These are phyloP conservation scores for Penicillium paneum DNA, from an alignment of 2,329 filamentous ascomycete genomes.

Conservation along the genomic window DNA sequence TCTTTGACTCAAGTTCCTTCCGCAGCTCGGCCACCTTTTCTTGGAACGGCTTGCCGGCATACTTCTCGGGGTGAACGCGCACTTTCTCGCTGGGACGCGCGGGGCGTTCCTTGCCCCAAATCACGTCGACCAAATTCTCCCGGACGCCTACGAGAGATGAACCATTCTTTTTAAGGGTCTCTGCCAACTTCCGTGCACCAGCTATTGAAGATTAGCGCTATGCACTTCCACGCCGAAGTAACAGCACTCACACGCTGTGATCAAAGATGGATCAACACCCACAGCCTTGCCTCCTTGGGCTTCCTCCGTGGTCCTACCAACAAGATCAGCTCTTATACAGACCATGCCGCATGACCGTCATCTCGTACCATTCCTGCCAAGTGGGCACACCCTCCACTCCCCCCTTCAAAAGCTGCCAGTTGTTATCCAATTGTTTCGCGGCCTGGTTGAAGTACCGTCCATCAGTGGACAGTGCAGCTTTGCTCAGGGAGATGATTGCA, in stretches of 20 bases:
- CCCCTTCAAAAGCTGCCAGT: constrained; percentile 90
- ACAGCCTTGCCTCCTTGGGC: constrained; percentile 82
- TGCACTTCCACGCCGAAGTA: not conserved
- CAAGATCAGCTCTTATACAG: constrained; percentile 11
- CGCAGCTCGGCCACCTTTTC: constrained; percentile 81
- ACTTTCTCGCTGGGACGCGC: constrained; percentile 71
- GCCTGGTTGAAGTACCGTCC: constrained; percentile 98
- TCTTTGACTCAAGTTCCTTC: constrained; percentile 90
- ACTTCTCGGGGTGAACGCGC: constrained; percentile 67
- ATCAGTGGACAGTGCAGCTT: constrained; percentile 88
- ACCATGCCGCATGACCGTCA: not conserved
- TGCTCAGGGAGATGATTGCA: constrained; percentile 79
- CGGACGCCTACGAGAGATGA: constrained; percentile 70
- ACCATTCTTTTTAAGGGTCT: constrained; percentile 84
- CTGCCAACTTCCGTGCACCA: constrained; percentile 70
- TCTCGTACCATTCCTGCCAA: constrained; percentile 85
- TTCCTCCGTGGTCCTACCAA: constrained; percentile 66
- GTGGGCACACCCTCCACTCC: constrained; percentile 91
- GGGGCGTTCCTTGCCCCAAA: constrained; percentile 79
- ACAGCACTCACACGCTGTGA: constrained; percentile 60
- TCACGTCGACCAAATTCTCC: constrained; percentile 81
- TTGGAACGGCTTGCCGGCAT: constrained; percentile 76
- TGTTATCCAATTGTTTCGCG: constrained; percentile 79
- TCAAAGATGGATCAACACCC: constrained; percentile 83
- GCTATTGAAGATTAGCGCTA: constrained; percentile 36